phyloP scores from a whole-genome alignment of 192 early-diverging fungal species.

The Coemansia sp. region DNA sequence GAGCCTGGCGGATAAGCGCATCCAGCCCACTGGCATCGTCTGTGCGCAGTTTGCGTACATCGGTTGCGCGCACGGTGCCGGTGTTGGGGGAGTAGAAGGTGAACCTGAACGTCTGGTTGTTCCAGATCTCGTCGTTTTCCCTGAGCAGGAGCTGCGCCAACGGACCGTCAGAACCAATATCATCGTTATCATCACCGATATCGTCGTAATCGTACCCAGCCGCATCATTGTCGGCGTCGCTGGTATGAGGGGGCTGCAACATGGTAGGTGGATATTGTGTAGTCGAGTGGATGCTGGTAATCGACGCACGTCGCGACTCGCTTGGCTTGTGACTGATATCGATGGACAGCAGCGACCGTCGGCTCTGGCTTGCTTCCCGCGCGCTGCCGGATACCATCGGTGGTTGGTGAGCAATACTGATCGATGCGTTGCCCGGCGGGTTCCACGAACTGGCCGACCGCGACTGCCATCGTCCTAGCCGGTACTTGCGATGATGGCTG shows the following conservation, averaged over 20 bases:
- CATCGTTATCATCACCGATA: background rate
- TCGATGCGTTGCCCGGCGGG: conserved; percentile 27
- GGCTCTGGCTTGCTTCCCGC: conserved; percentile 8
- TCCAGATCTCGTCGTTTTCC: conserved; percentile 54
- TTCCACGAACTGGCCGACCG: conserved; percentile 53
- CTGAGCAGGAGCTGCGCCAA: conserved; percentile 43
- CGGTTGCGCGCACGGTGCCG: conserved; percentile 60
- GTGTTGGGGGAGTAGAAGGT: conserved; percentile 67
- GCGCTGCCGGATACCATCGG: background rate
- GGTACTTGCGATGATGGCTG: conserved; percentile 38
- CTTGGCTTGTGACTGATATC: conserved; percentile 51
- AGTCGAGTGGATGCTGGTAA: conserved; percentile 20
- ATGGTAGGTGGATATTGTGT: background rate
- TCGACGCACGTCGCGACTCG: conserved; percentile 46
- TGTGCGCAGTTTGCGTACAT: conserved; percentile 58
- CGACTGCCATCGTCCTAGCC: conserved; percentile 49
- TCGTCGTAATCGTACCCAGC: background rate
- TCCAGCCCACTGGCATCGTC: conserved; percentile 41
- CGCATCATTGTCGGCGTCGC: conserved; percentile 16
- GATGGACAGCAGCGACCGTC: conserved; percentile 29
- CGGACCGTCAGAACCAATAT: conserved; percentile 18
- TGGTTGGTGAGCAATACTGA: background rate
- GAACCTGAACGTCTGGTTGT: conserved; percentile 57
- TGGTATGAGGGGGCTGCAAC: background rate
- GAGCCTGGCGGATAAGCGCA: conserved; percentile 37